Evolutionary conservation across 352 stramenopile species (phyloP), one percentile per base, ranked within the genome.

Genomic region (Aphanomyces euteiches): DNA sequence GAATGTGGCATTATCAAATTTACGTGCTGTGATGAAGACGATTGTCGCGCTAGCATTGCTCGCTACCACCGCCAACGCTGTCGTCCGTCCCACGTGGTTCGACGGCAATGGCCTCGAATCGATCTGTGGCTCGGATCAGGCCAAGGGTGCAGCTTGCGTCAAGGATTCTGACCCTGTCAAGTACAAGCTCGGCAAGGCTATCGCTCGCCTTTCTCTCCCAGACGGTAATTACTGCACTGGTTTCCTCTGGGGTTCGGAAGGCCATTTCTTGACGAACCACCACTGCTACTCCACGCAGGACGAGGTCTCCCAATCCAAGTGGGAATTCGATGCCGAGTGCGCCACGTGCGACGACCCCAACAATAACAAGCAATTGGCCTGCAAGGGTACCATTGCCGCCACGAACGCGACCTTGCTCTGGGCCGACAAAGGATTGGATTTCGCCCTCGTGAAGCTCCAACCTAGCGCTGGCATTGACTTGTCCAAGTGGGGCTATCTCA

Each of bases 251-350:
- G 86, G 86, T 15, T 88, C 77, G 38, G 78, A 93, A 19, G 84
- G 83, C 13, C 84, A 93, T 58, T n/a, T 90, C 48, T 56, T 93
- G 15, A 92, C 86, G 15, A 93, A 93, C 77, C 65, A 91, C 54
- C 86, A 93, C 73, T 93, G 86, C 78, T 90, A 92, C 66, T 75
- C 68, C 4, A 76, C 63, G n/a, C 67, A 79, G 47, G 43, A 36
- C 8, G 70, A 92, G 36, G 86, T 82, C 3, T 79, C 54, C n/a
- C 77, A 80, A 63, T 89, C 79, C 1, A 73, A 90, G 58, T 84
- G 86, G 19, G 84, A 93, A 70, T 89, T 93, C 54, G 73, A 76
- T 56, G 85, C 84, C 2, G 69, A 88, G 15, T 78, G 82, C 8
- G 47, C 43, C 0, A 76, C 34, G 2, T 90, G 84, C 57, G 57